Evolutionary conservation across 768 basidiomycete species (phyloP).

Genomic region (Rhodotorula paludigena): DNA sequence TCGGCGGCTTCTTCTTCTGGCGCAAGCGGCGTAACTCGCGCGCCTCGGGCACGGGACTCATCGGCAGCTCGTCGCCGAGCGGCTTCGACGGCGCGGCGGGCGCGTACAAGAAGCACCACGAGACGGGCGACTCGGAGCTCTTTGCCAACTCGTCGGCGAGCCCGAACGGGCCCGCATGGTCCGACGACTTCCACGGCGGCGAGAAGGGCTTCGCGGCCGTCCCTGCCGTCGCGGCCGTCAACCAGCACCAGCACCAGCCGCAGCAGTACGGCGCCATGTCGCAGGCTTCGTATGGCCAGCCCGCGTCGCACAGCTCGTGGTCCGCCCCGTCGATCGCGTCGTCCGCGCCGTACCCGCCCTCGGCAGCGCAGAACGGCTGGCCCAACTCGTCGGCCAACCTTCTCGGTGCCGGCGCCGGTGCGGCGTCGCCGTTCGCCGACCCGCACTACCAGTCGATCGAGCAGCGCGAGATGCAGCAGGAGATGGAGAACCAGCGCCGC

Average conservation of each 20-base stretch:
- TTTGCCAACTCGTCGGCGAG: constrained; percentile 8
- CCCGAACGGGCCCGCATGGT: constrained; percentile 14
- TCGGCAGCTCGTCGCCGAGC: neutral
- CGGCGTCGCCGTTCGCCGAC: constrained; percentile 5
- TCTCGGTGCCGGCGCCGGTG: constrained; percentile 1
- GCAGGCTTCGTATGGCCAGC: neutral
- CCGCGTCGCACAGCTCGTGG: constrained; percentile 1
- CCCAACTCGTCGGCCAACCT: constrained; percentile 24
- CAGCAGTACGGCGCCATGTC: neutral
- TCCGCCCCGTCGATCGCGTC: neutral
- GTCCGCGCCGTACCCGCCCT: constrained; percentile 10
- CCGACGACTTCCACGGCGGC: no score
- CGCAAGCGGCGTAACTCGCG: constrained; percentile 5
- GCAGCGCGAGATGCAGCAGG: constrained; percentile 30
- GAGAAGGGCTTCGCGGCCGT: neutral
- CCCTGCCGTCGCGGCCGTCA: no score
- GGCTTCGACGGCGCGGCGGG: neutral
- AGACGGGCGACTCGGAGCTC: constrained; percentile 15
- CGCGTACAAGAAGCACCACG: constrained; percentile 24
- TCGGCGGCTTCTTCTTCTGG: constrained; percentile 22
- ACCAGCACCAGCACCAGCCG: neutral
- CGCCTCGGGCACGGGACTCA: neutral
- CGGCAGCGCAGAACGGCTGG: neutral
- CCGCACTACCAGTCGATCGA: constrained; percentile 26
- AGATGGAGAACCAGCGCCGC: constrained; percentile 20